Evolutionary conservation across 176 grass and related monocot species (phyloP), one percentile per base, ranked within the genome.

Genomic region (Miscanthus lutarioriparius): DNA sequence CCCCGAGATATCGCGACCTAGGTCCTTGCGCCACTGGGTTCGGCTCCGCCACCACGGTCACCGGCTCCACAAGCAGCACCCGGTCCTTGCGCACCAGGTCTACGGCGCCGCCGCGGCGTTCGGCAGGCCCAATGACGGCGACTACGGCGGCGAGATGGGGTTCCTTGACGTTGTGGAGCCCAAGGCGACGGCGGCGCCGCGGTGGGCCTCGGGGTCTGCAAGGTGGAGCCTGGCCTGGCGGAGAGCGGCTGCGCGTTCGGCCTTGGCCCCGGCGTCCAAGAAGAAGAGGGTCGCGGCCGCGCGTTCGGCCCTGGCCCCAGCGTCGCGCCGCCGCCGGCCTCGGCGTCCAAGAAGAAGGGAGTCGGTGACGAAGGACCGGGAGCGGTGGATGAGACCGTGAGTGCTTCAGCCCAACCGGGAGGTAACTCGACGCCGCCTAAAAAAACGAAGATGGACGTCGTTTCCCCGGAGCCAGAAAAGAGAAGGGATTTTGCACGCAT

Each of bases 321-420:
- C 48, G 75, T 30, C 22, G 78, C 39, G 59, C 17, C 38, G 70
- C 13, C 38, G 79, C 2, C 73, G 64, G 62, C 74, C 36, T 80
- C 91, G n/a, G 79, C 66, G 78, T 89, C 91, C 33, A 92, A 80
- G 91, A 99, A 96, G 88, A 99, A 99, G 72, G 89, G 94, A 79
- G 86, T 94, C 27, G 93, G n/a, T n/a, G n/a, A n/a, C n/a, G n/a
- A n/a, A n/a, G n/a, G n/a, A n/a, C n/a, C n/a, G n/a, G n/a, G n/a
- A n/a, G n/a, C n/a, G n/a, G n/a, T n/a, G n/a, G n/a, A n/a, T n/a
- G n/a, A n/a, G n/a, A n/a, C n/a, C n/a, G n/a, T n/a, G n/a, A n/a
- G n/a, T n/a, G n/a, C n/a, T n/a, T n/a, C n/a, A n/a, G n/a, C n/a
- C n/a, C n/a, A n/a, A n/a, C n/a, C n/a, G n/a, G n/a, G n/a, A n/a